These are phyloP conservation scores for Apiospora rasikravindrae DNA, from an alignment of 2,329 filamentous ascomycete species.

Conservation along the genomic window DNA sequence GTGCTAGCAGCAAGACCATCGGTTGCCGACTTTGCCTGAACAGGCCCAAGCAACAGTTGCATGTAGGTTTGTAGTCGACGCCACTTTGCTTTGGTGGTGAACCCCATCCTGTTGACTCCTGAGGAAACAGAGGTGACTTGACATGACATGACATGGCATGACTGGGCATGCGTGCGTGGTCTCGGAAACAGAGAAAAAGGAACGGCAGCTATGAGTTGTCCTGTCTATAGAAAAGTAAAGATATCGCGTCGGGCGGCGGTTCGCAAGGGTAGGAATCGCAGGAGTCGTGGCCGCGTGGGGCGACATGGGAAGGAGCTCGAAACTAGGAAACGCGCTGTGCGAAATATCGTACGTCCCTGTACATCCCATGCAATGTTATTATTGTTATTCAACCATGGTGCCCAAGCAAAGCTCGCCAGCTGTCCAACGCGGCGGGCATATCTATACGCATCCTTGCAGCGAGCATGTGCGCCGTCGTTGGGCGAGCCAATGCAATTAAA, in stretches of 20 bases:
- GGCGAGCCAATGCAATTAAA: conserved; percentile 11
- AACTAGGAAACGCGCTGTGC: conserved; percentile 1
- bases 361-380: background rate
- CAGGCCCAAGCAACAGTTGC: background rate
- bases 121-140: background rate
- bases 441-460: conserved; percentile 11
- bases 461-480: background rate
- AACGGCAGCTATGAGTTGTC: background rate
- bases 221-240: background rate
- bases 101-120: background rate
- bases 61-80: background rate
- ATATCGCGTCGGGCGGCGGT: background rate
- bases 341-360: background rate
- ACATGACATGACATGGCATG: background rate
- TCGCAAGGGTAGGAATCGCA: background rate
- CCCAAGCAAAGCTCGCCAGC: conserved; percentile 3
- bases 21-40: background rate
- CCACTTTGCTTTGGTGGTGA: background rate
- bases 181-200: background rate
- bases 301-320: background rate
- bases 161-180: background rate
- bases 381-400: conserved; percentile 1
- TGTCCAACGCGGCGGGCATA: conserved; percentile 11
- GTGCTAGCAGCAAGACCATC: background rate
- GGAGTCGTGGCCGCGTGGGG: conserved; percentile 7